Base-by-base conservation (phyloP, 768 basidiomycete genomes). In the Boletus vinaceobasis region DNA sequence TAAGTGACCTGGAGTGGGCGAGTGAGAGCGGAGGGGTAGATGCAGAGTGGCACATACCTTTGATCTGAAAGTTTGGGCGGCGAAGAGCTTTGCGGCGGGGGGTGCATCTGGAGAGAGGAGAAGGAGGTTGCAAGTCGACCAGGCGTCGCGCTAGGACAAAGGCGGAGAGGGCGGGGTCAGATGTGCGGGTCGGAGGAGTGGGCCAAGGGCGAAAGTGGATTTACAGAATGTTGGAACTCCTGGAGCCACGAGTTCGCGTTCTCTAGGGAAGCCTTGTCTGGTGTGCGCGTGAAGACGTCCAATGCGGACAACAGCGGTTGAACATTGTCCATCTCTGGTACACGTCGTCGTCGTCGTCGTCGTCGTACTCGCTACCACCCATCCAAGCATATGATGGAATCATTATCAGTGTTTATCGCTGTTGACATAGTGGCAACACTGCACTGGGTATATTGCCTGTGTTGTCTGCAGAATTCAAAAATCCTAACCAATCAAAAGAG, bases 221-320 rank as follows among this genome's bases (percentile, higher is more conserved):
- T 88, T 86, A 98, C 96, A 79, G 93, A 95, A 79, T 98, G 95
- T 78, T 99, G 96, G 72, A 98, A 99, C 73, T 95, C 93, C 77
- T 94, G 89, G 59, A 99, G 86, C 94, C 94, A 98, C 62, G 84
- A 75, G 76, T 97, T 98, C 61, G 94, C 96, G 61, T 80, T 81
- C 62, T 91, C 89, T 60, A 97, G 80, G 17, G 91, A 85, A 15
- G 73, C 72, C 64, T 90, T 88, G 78, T 96, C 90, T 32, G 96
- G 90, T 50, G 87, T 86, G 56, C 84, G 80, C 61, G 80, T 77
- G 71, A 93, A 93, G 43, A 93, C 88, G 48, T 85, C 83, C 62
- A 93, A 77, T 23, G 87, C 91, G 60, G 88, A 82, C 64, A 91
- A 72, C 7, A 93, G 73, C 59, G 81, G 82, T 71, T 87, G 86